Evolutionary conservation across 2,329 filamentous ascomycete species (phyloP), one percentile per base, ranked within the genome.

Genomic region (Colletotrichum higginsianum): DNA sequence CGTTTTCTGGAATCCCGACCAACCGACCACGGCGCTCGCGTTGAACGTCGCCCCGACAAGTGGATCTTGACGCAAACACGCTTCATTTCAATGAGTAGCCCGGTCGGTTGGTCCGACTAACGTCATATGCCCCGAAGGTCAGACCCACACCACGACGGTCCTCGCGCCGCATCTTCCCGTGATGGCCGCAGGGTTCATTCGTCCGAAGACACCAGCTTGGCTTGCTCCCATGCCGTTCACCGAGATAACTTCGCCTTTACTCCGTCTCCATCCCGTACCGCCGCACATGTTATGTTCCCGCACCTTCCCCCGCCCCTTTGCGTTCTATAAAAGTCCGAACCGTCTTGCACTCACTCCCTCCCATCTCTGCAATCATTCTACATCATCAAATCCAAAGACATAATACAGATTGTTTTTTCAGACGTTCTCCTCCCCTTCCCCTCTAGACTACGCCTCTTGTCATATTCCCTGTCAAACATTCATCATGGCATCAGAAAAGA

Each of bases 401-500:
- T 57, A 11, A 8, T 15, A 13, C 5, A 52, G 8, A 38, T 2
- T 23, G 4, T 42, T 38, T 4, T 16, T 16, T 6, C 30, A 35
- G 7, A 18, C 16, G 23, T 8, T 6, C 8, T 3, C 26, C 16
- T 4, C 9, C 11, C 12, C 12, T 6, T 49, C 6, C 7, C 8
- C 30, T 35, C 30, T 8, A 35, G 1, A 2, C 2, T 9, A 35
- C 11, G 18, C 15, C 7, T 23, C 8, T 1, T 21, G 11, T 21
- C 26, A 23, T n/a, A 23, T 38, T 47, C 3, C 26, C 47, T 18
- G 12, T 8, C 16, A 8, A 42, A 15, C 44, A 23, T 30, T 9
- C 13, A 53, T 13, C 26, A 70, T 70, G 67, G 11, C 67, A 13
- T 42, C 30, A n/a, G 62, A 70, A 16, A 70, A 35, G 55, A 66